Evolutionary conservation across 1,284 basidiomycete genomes (phyloP), one percentile per base, ranked within the genome.

Genomic region (Caloboletus inedulis): DNA sequence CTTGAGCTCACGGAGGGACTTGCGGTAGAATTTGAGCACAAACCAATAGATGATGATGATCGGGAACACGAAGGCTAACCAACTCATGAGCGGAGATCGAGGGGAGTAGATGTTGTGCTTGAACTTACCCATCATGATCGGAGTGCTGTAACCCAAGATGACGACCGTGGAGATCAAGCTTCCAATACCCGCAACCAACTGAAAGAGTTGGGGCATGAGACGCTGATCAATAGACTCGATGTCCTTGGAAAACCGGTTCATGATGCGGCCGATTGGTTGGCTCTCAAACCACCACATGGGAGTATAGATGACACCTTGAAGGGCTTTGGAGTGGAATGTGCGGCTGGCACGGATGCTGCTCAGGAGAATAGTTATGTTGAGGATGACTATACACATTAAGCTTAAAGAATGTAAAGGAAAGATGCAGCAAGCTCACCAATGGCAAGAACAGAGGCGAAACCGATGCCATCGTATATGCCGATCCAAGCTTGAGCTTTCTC

Each of bases 231-330:
- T 65, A 49, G 62, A 70, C 64, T 69, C 64, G 33, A 77, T 77
- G 52, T 79, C 77, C 58, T 76, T 75, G 31, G 77, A 76, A 60
- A 78, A 77, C 31, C 77, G 70, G 53, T 72, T 68, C 59, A 77
- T 73, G 63, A 78, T 73, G 36, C 75, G 69, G 37, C 77, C 76
- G 18, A 75, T 72, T 0, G 77, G 77, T 30, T 75, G 76, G 35
- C 67, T 63, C 56, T 79, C 77, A 34, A 78, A 62, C 70, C 76
- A 69, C 61, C 62, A 62, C 54, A 76, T 62, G 36, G 75, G 74
- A 2, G 76, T 69, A n/a, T 69, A 63, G 31, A 78, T 68, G 45
- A 78, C 72, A 36, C 64, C 60, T 23, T 65, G 56, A 31, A 77
- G 70, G 7, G 77, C 69, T 33, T 61, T 66, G 30, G 61, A 63